Evolutionary conservation across 176 grass and related monocot species (phyloP), one percentile per base, ranked within the genome.

Genomic region (Canna indica): DNA sequence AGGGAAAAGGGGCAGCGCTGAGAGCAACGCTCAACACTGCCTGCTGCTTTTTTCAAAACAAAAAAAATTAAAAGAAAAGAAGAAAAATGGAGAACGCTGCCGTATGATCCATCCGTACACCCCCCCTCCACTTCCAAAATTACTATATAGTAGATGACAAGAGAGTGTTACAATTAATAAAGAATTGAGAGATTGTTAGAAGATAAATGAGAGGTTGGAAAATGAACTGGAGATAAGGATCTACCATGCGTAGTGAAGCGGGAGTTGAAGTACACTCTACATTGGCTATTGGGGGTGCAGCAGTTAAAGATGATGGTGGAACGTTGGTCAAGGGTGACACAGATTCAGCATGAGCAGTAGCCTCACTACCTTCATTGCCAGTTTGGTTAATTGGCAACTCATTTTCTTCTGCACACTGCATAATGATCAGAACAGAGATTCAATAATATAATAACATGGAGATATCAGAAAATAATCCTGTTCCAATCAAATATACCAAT

Each of bases 211-310:
- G 61, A 45, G 32, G 18, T 32, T 50, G 42, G 38, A 36, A 48
- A 18, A 57, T 48, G 14, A 45, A 81, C 70, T 20, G 56, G 69
- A 54, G 76, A 77, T 74, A n/a, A n/a, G 39, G 32, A 80, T 57
- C 76, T 87, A 97, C 94, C 86, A 81, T 81, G 20, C 89, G 94
- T 58, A 97, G 80, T 56, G 86, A 87, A 87, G 87, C 83, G 42
- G 94, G 89, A 79, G 80, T 92, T 74, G 86, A 90, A 72, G 71
- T 83, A 78, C 65, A 81, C 1, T 68, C 79, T 77, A 79, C 35
- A 64, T 76, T 77, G 70, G 35, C 47, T 46, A 80, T 76, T 74
- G 77, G 79, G 75, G 78, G 86, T 87, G 81, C 69, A n/a, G n/a
- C n/a, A 64, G 76, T 67, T 69, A 78, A 77, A 81, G 83, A 74